These are phyloP conservation scores for Phytopythium cucurbitacearum DNA, from an alignment of 352 stramenopile genomes.

Conservation along the genomic window DNA sequence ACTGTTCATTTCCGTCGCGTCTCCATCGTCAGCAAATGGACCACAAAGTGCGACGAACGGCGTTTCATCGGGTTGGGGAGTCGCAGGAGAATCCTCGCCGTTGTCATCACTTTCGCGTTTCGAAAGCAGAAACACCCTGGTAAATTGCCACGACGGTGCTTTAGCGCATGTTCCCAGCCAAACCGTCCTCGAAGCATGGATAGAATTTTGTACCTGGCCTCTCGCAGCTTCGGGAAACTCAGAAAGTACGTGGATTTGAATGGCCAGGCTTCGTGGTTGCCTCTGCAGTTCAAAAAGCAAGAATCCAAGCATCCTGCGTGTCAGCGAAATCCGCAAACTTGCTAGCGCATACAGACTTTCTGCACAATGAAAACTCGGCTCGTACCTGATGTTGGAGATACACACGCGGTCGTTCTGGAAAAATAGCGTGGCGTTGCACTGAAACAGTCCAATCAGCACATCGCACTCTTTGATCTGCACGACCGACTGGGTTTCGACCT, in stretches of 20 bases:
- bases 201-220: background rate
- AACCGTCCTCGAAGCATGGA: background rate
- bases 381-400: conserved; percentile 31
- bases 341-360: too few species aligned
- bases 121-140: conserved; percentile 1
- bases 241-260: background rate
- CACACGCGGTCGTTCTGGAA: conserved; percentile 31
- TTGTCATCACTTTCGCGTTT: background rate
- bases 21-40: background rate
- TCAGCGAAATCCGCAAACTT: too few species aligned
- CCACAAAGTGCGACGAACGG: conserved; percentile 3
- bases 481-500: conserved; percentile 11
- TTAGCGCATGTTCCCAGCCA: background rate
- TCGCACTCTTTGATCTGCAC: conserved; percentile 20
- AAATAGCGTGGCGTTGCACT: conserved; percentile 25
- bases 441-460: conserved; percentile 40
- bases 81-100: conserved; percentile 1
- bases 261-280: conserved; percentile 4
- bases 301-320: too few species aligned
- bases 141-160: background rate
- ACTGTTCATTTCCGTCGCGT: background rate
- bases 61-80: background rate
- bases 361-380: too few species aligned
- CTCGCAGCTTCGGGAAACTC: background rate
- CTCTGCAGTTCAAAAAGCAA: background rate